These are phyloP conservation scores for Chytridiales sp. DNA, from an alignment of 371 early-diverging fungal genomes.

Conservation along the genomic window DNA sequence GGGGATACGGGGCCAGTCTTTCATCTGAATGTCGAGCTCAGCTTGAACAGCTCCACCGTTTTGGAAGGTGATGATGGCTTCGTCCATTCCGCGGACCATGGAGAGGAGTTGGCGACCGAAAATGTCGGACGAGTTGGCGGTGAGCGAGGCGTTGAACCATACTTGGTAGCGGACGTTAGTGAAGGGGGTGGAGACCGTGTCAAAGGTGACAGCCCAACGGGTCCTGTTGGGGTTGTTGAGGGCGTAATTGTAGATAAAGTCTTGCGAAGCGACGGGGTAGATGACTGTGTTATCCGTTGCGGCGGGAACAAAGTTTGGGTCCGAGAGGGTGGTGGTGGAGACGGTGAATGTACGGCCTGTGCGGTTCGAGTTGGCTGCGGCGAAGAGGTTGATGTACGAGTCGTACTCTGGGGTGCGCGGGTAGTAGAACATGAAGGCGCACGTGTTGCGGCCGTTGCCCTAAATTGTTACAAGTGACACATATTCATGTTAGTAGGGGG, in stretches of 20 bases:
- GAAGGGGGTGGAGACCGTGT: conserved; percentile 28
- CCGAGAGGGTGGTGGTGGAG: conserved; percentile 12
- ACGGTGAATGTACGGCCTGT: conserved; percentile 35
- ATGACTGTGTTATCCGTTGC: conserved; percentile 15
- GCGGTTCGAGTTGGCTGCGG: conserved; percentile 42
- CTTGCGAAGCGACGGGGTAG: conserved; percentile 51
- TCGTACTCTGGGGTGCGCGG: conserved; percentile 33
- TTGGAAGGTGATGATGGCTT: conserved; percentile 54
- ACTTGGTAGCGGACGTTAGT: conserved; percentile 64
- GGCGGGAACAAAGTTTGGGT: conserved; percentile 11
- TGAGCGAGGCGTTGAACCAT: conserved; percentile 64
- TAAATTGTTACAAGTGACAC: conserved; percentile 12
- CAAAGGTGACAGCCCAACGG: conserved; percentile 52
- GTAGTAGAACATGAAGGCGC: conserved; percentile 67
- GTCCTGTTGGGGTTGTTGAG: conserved; percentile 63
- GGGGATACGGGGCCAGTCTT: conserved; percentile 68
- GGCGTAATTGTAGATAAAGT: conserved; percentile 66
- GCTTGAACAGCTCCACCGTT: conserved; percentile 40
- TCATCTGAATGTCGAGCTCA: conserved; percentile 50
- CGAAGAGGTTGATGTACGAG: conserved; percentile 49
- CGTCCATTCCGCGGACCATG: conserved; percentile 63
- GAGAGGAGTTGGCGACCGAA: conserved; percentile 57
- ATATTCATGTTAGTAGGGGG: background rate
- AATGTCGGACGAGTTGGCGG: conserved; percentile 59
- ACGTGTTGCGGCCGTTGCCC: conserved; percentile 45